A percentile compares a stretch with the other conserved stretches of the same genome.
phyloP scores from a whole-genome alignment of 2,329 filamentous ascomycete species.

The Xylogone sp. region DNA sequence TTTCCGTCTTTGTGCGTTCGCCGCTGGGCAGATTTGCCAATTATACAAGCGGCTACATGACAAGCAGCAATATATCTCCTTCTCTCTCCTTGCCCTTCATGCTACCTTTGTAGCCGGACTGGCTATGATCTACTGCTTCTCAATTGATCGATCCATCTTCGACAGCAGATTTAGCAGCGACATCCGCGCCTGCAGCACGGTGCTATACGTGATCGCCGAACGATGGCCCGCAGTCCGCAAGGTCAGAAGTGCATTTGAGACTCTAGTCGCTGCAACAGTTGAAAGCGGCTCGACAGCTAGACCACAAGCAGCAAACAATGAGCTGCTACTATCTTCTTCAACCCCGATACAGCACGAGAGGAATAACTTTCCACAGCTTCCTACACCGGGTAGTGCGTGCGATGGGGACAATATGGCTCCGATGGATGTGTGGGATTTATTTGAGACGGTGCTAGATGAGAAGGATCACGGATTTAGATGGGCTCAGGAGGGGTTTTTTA shows the following conservation, averaged over 20 bases:
- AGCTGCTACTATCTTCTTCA: background rate
- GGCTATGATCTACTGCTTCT: constrained; percentile 21
- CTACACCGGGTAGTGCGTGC: background rate
- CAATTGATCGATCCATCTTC: constrained; percentile 1
- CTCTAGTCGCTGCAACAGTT: background rate
- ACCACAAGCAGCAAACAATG: background rate
- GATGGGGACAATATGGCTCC: background rate
- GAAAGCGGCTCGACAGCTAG: background rate
- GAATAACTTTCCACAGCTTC: background rate
- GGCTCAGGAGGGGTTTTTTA: background rate
- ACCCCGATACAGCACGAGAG: background rate
- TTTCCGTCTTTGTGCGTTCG: constrained; percentile 34
- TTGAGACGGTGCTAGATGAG: background rate
- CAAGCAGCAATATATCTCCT: constrained; percentile 29
- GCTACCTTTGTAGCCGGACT: constrained; percentile 36
- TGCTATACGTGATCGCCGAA: constrained; percentile 38
- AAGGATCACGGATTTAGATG: background rate
- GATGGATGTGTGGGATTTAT: background rate
- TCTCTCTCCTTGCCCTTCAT: constrained; percentile 36
- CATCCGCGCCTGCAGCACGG: constrained; percentile 32
- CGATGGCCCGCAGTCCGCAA: constrained; percentile 35
- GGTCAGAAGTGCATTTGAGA: constrained; percentile 34
- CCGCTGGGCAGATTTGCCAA: constrained; percentile 35
- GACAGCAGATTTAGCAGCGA: constrained; percentile 3
- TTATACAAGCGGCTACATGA: constrained; percentile 35